Evolutionary conservation across 306 rosid species (phyloP).

Genomic region (Hippophae gyantsensis): DNA sequence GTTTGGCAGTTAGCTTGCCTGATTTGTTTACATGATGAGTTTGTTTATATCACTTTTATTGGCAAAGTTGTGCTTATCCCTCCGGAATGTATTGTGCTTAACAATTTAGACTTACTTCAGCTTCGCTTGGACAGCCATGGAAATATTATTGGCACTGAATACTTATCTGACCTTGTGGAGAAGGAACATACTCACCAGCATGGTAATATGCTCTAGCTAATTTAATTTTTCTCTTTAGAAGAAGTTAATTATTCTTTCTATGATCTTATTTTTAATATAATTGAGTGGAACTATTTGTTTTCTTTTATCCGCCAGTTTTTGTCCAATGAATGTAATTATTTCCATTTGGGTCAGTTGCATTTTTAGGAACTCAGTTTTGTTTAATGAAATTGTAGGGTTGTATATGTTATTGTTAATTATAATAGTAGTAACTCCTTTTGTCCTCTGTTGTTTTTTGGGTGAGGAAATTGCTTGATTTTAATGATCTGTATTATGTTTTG

Average conservation of each 20-base stretch:
- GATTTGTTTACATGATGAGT: no score
- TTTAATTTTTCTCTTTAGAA: constrained; percentile 3
- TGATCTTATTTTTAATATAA: no score
- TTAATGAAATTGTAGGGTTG: no score
- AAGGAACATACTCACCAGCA: constrained; percentile 64
- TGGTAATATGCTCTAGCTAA: constrained; percentile 40
- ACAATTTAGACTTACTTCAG: constrained; percentile 42
- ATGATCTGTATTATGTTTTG: no score
- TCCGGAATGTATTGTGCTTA: constrained; percentile 18
- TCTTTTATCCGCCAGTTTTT: neutral
- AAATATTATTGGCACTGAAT: constrained; percentile 81
- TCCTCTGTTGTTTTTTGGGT: no score
- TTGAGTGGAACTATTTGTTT: neutral
- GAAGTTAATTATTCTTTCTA: neutral
- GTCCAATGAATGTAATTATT: neutral
- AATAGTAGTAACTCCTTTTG: no score
- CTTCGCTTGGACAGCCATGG: constrained; percentile 77
- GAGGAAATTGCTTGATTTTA: no score
- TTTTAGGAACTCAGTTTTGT: no score
- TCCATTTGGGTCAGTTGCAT: neutral
- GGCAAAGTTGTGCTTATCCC: neutral
- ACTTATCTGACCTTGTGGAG: constrained; percentile 91
- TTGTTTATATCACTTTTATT: no score
- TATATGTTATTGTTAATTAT: no score
- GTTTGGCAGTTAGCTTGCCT: no score